Evolutionary conservation across 192 early-diverging fungal species (phyloP), one percentile per base, ranked within the genome.

Genomic region (Entomortierella lignicola): DNA sequence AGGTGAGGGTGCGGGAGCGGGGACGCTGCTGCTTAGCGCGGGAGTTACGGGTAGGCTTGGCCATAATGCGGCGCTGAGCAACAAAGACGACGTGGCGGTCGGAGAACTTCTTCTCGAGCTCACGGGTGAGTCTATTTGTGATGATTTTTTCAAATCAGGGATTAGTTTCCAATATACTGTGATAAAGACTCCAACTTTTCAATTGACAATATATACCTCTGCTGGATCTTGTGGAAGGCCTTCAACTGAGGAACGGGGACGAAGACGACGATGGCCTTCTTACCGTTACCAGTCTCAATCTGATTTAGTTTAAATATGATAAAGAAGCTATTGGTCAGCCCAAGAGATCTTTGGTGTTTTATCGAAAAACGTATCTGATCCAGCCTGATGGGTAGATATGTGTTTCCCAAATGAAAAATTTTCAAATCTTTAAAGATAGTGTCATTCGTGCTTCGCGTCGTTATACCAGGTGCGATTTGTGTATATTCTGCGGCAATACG

Each of bases 31-130:
- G 98, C 87, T 93, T 92, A 67, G 91, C 89, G 82, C 95, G 95
- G 70, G 92, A 91, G 71, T 90, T 89, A 83, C 94, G 93, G 80
- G 91, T 89, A 63, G 98, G 98, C 91, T 95, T 95, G 80, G 89
- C 89, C 85, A 98, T 87, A 86, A 99, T 98, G 80, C 95, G 93
- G 71, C 98, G 94, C 88, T 98, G 94, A 69, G 96, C 87, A 77
- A 89, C 71, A 63, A 98, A 91, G 73, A 98, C 89, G 63, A 99
- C 93, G 88, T 99, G 98, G 72, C 96, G 93, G 89, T 99, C 98
- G 69, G 94, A 95, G 92, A 99, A 98, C 94, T 99, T 99, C 95
- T 99, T 99, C 91, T 99, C 98, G 81, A 99, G 91, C 90, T 99
- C 98, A 83, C 98, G 95, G 77, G 96, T 95, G 66, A 99, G 93